Evolutionary conservation across 163 green algal genomes (phyloP).

Genomic region (Prototheca stagnorum): DNA sequence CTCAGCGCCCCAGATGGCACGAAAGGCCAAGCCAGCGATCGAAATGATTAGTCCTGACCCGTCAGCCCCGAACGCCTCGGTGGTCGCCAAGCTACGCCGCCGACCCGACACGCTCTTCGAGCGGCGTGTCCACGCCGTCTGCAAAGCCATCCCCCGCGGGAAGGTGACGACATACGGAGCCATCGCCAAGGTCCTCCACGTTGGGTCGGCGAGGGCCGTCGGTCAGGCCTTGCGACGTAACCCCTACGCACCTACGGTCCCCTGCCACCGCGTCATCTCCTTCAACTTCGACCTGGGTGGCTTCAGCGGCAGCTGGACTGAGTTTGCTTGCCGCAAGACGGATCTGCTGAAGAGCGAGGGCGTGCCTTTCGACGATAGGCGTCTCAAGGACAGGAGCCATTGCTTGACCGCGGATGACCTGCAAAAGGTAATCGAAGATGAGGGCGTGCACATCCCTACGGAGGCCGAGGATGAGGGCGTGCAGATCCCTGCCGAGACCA

Average conservation of each 20-base stretch:
- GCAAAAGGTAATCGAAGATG: too few relatives aligned
- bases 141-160: slow-evolving; percentile 39
- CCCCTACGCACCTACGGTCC: slow-evolving; percentile 51
- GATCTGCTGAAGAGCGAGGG: slow-evolving; percentile 42
- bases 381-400: background rate
- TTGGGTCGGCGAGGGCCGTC: slow-evolving; percentile 37
- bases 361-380: slow-evolving; percentile 27
- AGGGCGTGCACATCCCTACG: too few relatives aligned
- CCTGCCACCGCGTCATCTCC: slow-evolving; percentile 62
- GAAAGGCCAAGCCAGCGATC: background rate
- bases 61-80: background rate
- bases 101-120: slow-evolving; percentile 35
- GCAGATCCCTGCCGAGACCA: too few relatives aligned
- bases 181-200: slow-evolving; percentile 34
- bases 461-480: too few relatives aligned
- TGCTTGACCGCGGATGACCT: background rate
- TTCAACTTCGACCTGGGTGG: slow-evolving; percentile 40
- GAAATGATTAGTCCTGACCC: background rate
- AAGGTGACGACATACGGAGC: slow-evolving; percentile 55
- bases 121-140: slow-evolving; percentile 27
- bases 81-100: slow-evolving; percentile 9
- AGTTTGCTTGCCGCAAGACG: slow-evolving; percentile 34
- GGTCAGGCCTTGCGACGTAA: slow-evolving; percentile 57
- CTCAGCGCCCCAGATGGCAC: too few relatives aligned
- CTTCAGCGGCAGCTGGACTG: slow-evolving; percentile 34